These are phyloP conservation scores for Leucocoprinus sp. DNA, from an alignment of 768 basidiomycete species.

Conservation along the genomic window DNA sequence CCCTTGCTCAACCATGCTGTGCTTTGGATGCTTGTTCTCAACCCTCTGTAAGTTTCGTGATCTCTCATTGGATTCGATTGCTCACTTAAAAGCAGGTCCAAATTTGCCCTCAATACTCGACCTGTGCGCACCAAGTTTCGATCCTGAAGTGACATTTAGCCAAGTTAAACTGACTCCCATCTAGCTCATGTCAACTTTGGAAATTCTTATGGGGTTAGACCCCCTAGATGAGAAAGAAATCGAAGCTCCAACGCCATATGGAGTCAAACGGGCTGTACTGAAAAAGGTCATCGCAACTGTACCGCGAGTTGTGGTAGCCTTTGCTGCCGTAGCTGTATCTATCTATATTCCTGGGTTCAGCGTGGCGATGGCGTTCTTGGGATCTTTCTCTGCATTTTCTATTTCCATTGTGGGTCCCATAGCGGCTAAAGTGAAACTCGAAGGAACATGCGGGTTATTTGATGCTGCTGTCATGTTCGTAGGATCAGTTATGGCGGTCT, in stretches of 20 bases:
- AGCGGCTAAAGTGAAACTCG: slow-evolving; percentile 56
- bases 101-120: slow-evolving; percentile 78
- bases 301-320: slow-evolving; percentile 52
- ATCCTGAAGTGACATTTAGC: background rate
- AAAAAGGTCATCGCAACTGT: slow-evolving; percentile 37
- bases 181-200: slow-evolving; percentile 77
- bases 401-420: slow-evolving; percentile 76
- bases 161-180: background rate
- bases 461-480: slow-evolving; percentile 49
- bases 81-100: slow-evolving; percentile 44
- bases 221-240: slow-evolving; percentile 18
- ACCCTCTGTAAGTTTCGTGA: slow-evolving; percentile 48
- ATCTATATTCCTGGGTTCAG: slow-evolving; percentile 76
- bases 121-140: slow-evolving; percentile 44
- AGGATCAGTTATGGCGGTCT: slow-evolving; percentile 59
- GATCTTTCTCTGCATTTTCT: slow-evolving; percentile 77
- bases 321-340: slow-evolving; percentile 58
- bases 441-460: slow-evolving; percentile 35
- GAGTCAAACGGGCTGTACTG: slow-evolving; percentile 21
- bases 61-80: slow-evolving; percentile 10
- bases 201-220: slow-evolving; percentile 68
- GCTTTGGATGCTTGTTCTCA: slow-evolving; percentile 81
- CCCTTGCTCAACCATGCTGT: slow-evolving; percentile 60
- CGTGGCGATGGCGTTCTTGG: slow-evolving; percentile 82
- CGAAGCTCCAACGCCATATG: slow-evolving; percentile 17